Base-by-base conservation (phyloP, 2,329 filamentous ascomycete species). In the Colletotrichum sp. region DNA sequence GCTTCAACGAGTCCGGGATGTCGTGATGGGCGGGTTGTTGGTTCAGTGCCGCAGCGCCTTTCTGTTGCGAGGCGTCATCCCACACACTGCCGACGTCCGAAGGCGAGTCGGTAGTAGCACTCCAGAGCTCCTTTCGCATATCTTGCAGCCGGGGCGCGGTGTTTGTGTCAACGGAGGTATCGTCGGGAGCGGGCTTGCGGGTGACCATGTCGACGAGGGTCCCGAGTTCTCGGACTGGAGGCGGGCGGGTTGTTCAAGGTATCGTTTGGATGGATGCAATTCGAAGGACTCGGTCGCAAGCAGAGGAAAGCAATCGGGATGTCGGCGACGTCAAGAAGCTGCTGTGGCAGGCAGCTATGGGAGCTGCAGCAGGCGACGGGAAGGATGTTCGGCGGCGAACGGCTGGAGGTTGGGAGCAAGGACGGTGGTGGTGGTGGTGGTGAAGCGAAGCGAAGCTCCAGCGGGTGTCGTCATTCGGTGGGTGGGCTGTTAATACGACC, bases 191-290 rank as follows among this genome's bases (percentile, higher is more conserved):
- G 8, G 85, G 81, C 77, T 87, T 87, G 77, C 85, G 84, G 74
- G 83, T 81, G 59, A 88, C 86, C 86, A 88, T 88, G 64, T 78
- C 81, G 79, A 72, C 75, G 43, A 75, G 72, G 52, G 74, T 66
- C 67, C 71, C 68, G 70, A 55, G 24, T 65, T 69, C 71, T 72
- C 73, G 73, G 71, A 75, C 66, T 61, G 52, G 71, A 36, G 48
- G 14, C 21, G 48, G 48, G 10, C 21, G 21, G 43, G 34, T 24
- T 21, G 21, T 61, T 61, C 13, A 28, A 55, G 13, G 57, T 30
- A 10, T 24, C 36, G 36, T 21, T 60, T 52, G 6, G 3, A 13
- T 3, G 36, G 28, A 34, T 16, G 3, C 30, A 30, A 14, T 39
- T 34, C 18, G 26, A 14, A 34, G 68, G 18, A 14, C 18, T 30